Base-by-base conservation (phyloP, 768 basidiomycete species). In the Collybia sordida region DNA sequence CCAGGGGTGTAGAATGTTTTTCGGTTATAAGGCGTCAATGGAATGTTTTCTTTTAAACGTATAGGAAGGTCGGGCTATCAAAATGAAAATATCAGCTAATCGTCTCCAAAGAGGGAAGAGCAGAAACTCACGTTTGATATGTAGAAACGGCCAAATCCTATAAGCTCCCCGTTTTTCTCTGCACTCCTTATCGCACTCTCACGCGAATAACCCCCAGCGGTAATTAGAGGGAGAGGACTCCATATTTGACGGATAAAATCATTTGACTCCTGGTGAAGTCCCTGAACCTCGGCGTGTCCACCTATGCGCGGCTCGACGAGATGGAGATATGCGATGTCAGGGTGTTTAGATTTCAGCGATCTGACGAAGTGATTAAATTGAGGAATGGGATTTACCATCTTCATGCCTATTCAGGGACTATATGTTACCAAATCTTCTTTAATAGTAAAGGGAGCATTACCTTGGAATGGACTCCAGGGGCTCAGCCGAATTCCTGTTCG, bases 401-500 rank as follows among this genome's bases (percentile, higher is more conserved):
- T 60, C 78, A 84, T 79, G 40, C 69, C 74, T 72, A 49, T 1
- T 6, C 17, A 25, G 47, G 42, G n/a, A 34, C 1, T 38, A 3
- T 15, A 45, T 41, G 59, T 57, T 37, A 45, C 58, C 19, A 50
- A 60, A 57, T 21, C 6, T 28, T 11, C 18, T 12, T n/a, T 4
- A 17, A 14, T 24, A 6, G 8, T 9, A 14, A 57, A 53, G 6
- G 62, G 52, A 17, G 41, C 47, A 42, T 41, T 21, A 72, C 74
- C 71, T 55, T 76, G 73, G 54, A 66, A 70, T 1, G 39, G 39
- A 36, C 65, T 69, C 81, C 79, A 86, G 2, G 82, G 85, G 50
- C 80, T 80, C 27, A 88, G 35, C 6, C 86, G 72, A 36, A 89
- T 67, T 0, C 68, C 82, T 1, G 78, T 72, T 15, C 72, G 72